Base-by-base conservation (phyloP, 2,329 filamentous ascomycete genomes). In the Rhynchosporium graminicola region DNA sequence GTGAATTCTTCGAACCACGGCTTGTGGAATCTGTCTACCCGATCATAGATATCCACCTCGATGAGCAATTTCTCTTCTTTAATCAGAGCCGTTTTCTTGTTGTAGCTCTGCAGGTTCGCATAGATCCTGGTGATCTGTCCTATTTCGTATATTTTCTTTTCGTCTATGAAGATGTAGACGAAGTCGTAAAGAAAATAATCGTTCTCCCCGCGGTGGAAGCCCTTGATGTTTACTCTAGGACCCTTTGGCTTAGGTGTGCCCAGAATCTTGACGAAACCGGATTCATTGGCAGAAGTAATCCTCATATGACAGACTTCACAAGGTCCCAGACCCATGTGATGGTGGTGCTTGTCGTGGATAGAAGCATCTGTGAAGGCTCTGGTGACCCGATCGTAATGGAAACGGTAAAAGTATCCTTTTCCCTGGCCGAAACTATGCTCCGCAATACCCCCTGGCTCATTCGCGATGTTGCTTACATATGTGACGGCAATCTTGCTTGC, bases 401-500 rank as follows among this genome's bases (percentile, higher is more conserved):
- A 46, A 10, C 20, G 20, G 43, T 46, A 46, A n/a, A 20, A 28
- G 8, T 46, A 20, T 28, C n/a, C 43, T 10, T 20, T 9, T 28
- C 9, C 20, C n/a, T 20, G 33, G 6, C 5, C 43, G 20, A 46
- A 46, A 20, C 15, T 12, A 2, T 20, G n/a, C 6, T 55, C 38
- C 5, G 26, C 1, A 7, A 40, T 33, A 9, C 42, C 47, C 9
- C 12, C 9, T 2, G 4, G 15, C 3, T 31, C 31, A 28, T 13
- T 10, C 3, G 20, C 12, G 26, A 58, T 57, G 36, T 63, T 54
- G 29, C 40, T 45, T 7, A 51, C 4, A 38, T 26, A 31, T 2
- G n/a, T 42, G 20, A 70, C 68, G 10, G 48, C 40, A 12, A 71
- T 65, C 12, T 67, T 69, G 3, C 33, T 54, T 28, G 38, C 20